phyloP scores from a whole-genome alignment of 768 basidiomycete genomes.

The Calocybe indica region DNA sequence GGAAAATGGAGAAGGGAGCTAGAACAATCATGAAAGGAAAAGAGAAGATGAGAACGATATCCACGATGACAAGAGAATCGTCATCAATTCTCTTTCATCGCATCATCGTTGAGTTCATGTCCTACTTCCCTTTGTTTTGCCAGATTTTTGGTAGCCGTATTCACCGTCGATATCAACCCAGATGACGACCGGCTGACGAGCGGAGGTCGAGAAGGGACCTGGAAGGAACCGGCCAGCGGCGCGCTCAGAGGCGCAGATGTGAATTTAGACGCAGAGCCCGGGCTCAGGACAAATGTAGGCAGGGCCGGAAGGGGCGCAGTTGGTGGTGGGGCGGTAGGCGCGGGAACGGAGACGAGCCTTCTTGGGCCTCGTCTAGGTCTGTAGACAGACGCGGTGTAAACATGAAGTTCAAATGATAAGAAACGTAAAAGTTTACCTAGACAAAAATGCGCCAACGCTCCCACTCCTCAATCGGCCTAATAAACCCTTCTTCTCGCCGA shows the following conservation, averaged over 20 bases:
- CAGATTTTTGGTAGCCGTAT: constrained; percentile 15
- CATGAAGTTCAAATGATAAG: constrained; percentile 5
- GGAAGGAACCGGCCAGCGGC: constrained; percentile 1
- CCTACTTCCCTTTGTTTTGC: constrained; percentile 26
- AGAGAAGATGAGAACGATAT: neutral
- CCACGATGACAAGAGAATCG: neutral
- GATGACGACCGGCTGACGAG: constrained; percentile 1
- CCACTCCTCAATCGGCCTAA: constrained; percentile 53
- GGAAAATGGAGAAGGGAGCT: too few relatives aligned
- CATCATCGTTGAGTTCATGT: constrained; percentile 26
- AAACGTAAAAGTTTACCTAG: constrained; percentile 18
- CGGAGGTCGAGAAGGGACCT: neutral
- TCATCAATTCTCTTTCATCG: constrained; percentile 33
- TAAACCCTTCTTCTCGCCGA: constrained; percentile 25
- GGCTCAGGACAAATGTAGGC: constrained; percentile 14
- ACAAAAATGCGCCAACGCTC: constrained; percentile 33
- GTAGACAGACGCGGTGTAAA: neutral
- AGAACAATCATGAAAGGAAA: too few relatives aligned
- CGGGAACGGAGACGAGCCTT: constrained; percentile 22
- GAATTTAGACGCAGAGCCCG: neutral
- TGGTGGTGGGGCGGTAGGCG: constrained; percentile 33
- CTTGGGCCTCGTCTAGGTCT: constrained; percentile 38
- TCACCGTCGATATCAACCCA: neutral
- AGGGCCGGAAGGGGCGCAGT: constrained; percentile 34
- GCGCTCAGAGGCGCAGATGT: constrained; percentile 4